Evolutionary conservation across 441 rosid genomes (phyloP), one percentile per base, ranked within the genome.

Genomic region (Pelargonium fulgidum): DNA sequence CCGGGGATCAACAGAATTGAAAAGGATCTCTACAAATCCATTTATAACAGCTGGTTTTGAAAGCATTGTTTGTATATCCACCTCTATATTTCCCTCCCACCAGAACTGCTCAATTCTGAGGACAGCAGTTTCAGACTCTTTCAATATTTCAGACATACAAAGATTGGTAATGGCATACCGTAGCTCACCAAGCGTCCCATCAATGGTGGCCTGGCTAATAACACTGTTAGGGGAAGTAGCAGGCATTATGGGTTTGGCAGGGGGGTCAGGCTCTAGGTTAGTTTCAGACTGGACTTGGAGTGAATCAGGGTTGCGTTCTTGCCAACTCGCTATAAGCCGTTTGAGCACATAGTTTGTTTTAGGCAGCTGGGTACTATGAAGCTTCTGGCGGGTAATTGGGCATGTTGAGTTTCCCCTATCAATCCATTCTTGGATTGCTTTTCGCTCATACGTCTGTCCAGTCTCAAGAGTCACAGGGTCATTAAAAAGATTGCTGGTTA

Each of bases 391-490:
- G 0, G 95, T 89, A 67, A 89, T 89, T 0, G 95, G 95, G 72
- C 95, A 89, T 0, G 87, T 84, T 33, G 87, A 81, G 79, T 84
- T 87, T 39, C 95, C 95, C 70, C 92, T 73, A 41, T 83, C 85
- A 4, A 89, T 70, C 95, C 95, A 87, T 73, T 87, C 95, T 72
- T 83, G 85, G 41, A 87, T 87, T 3, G 95, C 91, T 45, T 45
- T 77, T 20, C 95, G 82, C 78, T 89, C 95, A 12, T 89, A 89
- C 0, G 95, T 89, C 87, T 89, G 95, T 2, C 95, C 95, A 3
- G 95, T 89, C 80, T 89, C 95, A 0, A 89, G 84, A 67, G 95
- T 89, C 65, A 87, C 95, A 0, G 95, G 95, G 70, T 85, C 92
- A 67, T 80, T 78, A 64, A 89, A 87, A 8, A 84, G 39, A 54